Conservation (phyloP, 2,329 filamentous ascomycete genomes). For the Cytospora piceae region DNA sequence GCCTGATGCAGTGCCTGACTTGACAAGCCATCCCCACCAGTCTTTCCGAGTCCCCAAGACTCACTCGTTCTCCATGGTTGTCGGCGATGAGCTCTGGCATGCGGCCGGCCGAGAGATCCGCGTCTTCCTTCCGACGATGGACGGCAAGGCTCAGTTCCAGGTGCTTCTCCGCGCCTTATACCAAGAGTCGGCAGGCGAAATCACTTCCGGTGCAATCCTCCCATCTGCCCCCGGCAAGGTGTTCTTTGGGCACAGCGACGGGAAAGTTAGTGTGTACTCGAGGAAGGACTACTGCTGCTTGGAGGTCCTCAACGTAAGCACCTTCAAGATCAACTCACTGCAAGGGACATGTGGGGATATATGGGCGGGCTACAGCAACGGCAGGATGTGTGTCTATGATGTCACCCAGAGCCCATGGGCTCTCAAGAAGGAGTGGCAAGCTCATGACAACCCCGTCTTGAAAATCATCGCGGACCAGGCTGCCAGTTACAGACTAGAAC, state of each 20-base stretch:
- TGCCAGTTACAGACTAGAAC: slow-evolving; percentile 82
- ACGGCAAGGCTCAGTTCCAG: slow-evolving; percentile 73
- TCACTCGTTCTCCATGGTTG: slow-evolving; percentile 86
- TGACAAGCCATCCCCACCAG: slow-evolving; percentile 71
- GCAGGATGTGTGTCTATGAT: slow-evolving; percentile 93
- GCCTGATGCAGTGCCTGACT: slow-evolving; percentile 69
- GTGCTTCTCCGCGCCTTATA: slow-evolving; percentile 72
- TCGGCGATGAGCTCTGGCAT: slow-evolving; percentile 86
- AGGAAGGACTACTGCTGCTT: slow-evolving; percentile 75
- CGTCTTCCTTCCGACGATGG: slow-evolving; percentile 75
- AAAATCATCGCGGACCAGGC: slow-evolving; percentile 78
- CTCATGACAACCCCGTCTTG: slow-evolving; percentile 81
- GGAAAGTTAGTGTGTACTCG: slow-evolving; percentile 93
- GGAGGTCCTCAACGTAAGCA: slow-evolving; percentile 81
- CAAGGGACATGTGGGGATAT: slow-evolving; percentile 79
- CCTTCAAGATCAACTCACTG: slow-evolving; percentile 93
- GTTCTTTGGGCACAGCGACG: slow-evolving; percentile 90
- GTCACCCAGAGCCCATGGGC: slow-evolving; percentile 81
- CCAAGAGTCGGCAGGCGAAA: slow-evolving; percentile 77
- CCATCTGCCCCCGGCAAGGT: slow-evolving; percentile 76
- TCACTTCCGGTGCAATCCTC: slow-evolving; percentile 80
- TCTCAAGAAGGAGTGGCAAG: slow-evolving; percentile 92
- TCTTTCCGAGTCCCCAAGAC: slow-evolving; percentile 78
- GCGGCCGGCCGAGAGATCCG: slow-evolving; percentile 85
- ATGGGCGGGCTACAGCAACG: slow-evolving; percentile 94